Conservation (phyloP, 257 asterid genomes). For the Fraxinus anomala region DNA sequence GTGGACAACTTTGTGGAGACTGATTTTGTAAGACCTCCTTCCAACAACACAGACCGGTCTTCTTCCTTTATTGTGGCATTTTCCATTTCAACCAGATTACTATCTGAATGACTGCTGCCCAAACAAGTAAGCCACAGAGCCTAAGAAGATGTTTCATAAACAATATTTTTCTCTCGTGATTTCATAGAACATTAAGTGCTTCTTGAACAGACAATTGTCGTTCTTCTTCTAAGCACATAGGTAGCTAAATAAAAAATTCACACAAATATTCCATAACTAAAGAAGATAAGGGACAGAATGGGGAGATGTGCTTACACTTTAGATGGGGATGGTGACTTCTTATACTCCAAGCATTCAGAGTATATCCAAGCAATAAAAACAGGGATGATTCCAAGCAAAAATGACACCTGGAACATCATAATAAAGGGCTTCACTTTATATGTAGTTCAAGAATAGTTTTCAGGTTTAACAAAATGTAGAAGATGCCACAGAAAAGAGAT, state of each 20-base stretch:
- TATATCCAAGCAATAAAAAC: conserved; percentile 74
- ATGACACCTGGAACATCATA: conserved; percentile 68
- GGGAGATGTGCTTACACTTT: conserved; percentile 64
- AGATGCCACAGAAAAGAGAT: conserved; percentile 8
- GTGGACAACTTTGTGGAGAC: conserved; percentile 56
- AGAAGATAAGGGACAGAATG: conserved; percentile 2
- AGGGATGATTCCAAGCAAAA: conserved; percentile 80
- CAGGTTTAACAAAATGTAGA: not conserved
- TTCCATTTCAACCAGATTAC: conserved; percentile 64
- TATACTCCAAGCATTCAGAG: conserved; percentile 86
- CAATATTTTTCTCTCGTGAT: not conserved
- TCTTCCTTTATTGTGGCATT: conserved; percentile 68
- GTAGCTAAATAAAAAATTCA: not conserved
- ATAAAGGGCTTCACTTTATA: conserved; percentile 10
- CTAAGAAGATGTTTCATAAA: conserved; percentile 17
- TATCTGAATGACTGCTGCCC: conserved; percentile 75
- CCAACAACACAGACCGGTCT: conserved; percentile 71
- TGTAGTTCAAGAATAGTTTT: conserved; percentile 1
- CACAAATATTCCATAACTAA: not conserved
- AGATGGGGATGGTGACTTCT: conserved; percentile 53
- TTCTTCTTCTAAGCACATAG: not conserved
- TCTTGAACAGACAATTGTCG: not conserved
- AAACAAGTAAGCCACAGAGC: conserved; percentile 29
- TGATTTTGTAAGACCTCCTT: conserved; percentile 80
- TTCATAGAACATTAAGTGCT: conserved; percentile 9